phyloP scores from a whole-genome alignment of 148 eudicot species.

The Rhododendron mucronatum region DNA sequence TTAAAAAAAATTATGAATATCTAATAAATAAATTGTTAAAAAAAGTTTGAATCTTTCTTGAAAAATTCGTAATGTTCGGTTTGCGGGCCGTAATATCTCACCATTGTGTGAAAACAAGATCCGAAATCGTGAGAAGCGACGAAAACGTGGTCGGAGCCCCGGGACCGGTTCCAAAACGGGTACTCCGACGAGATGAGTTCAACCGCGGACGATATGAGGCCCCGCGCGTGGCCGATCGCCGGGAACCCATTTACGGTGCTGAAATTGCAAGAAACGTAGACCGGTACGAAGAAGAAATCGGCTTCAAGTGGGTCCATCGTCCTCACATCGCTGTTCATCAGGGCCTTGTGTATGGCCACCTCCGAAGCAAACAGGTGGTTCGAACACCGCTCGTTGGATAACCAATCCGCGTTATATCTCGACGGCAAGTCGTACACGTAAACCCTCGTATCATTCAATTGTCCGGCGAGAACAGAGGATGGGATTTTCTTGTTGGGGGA shows the following conservation, averaged over 20 bases:
- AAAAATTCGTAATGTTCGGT: no score
- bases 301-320: conserved; percentile 67
- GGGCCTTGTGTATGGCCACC: conserved; percentile 72
- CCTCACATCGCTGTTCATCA: conserved; percentile 34
- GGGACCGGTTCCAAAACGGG: conserved; percentile 76
- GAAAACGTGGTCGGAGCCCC: conserved; percentile 71
- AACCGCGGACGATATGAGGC: conserved; percentile 51
- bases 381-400: conserved; percentile 47
- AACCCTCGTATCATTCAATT: conserved; percentile 36
- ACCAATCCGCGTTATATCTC: conserved; percentile 61
- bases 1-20: no score
- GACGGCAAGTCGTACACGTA: conserved; percentile 70
- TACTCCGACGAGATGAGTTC: conserved; percentile 34
- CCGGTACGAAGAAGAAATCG: conserved; percentile 83
- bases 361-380: conserved; percentile 78
- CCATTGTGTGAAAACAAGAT: conserved; percentile 87
- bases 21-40: no score
- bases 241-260: conserved; percentile 82
- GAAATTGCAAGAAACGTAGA: conserved; percentile 80
- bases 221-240: conserved; percentile 67
- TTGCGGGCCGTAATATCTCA: not conserved
- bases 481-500: conserved; percentile 9
- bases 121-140: conserved; percentile 91
- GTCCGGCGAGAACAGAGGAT: not conserved
- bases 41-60: no score